A percentile compares a stretch with the other conserved stretches of the same genome.
Evolutionary conservation across 192 early-diverging fungal species (phyloP).

Genomic region (Gryganskiella cystojenkinii): DNA sequence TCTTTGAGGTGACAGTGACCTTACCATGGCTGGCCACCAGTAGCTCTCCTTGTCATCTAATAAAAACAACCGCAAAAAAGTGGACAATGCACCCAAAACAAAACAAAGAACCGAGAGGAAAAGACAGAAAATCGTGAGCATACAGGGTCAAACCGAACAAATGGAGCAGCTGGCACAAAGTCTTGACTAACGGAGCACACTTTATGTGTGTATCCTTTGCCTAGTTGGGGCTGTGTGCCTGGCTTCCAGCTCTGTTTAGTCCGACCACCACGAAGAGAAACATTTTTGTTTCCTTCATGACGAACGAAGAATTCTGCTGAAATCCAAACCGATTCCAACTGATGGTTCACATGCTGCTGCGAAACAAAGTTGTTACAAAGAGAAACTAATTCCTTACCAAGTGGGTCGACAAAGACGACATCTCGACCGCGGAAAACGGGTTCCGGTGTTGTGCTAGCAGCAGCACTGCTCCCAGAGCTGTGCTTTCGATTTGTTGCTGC

Average conservation of each 20-base stretch:
- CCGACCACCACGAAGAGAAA: background rate
- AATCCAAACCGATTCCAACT: background rate
- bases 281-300: background rate
- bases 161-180: too few relatives aligned
- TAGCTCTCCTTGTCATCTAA: conserved; percentile 51
- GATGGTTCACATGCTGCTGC: too few relatives aligned
- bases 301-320: background rate
- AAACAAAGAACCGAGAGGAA: background rate
- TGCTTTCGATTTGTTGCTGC: conserved; percentile 48
- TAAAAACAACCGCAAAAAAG: background rate
- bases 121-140: background rate
- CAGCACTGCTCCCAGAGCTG: conserved; percentile 14
- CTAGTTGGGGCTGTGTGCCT: background rate
- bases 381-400: conserved; percentile 22
- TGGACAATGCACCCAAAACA: background rate
- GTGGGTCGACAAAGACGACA: conserved; percentile 53
- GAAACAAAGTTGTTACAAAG: background rate
- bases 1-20: too few relatives aligned
- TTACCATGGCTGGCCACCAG: conserved; percentile 56
- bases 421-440: conserved; percentile 50
- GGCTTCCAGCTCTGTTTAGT: background rate
- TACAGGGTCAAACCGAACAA: too few relatives aligned
- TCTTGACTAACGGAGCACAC: too few relatives aligned
- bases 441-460: conserved; percentile 28
- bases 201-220: too few relatives aligned